Conservation (phyloP, 305 asterid species). For the Rubia balearica region DNA sequence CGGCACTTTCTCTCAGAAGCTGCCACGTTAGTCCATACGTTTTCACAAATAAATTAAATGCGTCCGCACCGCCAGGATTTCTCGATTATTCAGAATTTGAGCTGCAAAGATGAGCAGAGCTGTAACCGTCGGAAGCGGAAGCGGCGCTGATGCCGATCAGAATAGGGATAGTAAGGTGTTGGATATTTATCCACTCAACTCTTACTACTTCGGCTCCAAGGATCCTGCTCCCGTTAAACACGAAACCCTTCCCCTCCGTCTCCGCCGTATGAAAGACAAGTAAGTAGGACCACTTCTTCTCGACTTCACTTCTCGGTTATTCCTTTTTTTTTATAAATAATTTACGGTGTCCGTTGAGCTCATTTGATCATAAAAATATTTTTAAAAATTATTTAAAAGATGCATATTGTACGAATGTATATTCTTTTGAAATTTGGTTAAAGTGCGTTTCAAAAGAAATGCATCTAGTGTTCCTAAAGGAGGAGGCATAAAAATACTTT, state of each 20-base stretch:
- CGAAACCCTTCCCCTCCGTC: slow-evolving; percentile 57
- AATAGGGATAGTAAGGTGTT: slow-evolving; percentile 19
- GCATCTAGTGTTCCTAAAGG: too few relatives aligned
- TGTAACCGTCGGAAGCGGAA: slow-evolving; percentile 13
- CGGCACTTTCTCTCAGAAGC: slow-evolving; percentile 22
- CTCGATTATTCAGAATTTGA: not conserved
- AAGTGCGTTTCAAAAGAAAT: too few relatives aligned
- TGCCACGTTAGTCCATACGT: slow-evolving; percentile 32
- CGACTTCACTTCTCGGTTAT: not conserved
- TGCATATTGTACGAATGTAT: too few relatives aligned
- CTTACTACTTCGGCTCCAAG: slow-evolving; percentile 74
- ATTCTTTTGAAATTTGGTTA: not conserved
- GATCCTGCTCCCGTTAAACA: slow-evolving; percentile 36
- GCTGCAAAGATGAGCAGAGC: slow-evolving; percentile 11
- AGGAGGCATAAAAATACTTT: too few relatives aligned
- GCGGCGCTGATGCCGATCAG: slow-evolving; percentile 1
- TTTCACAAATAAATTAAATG: not conserved
- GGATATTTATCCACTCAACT: slow-evolving; percentile 64
- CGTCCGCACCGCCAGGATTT: not conserved
- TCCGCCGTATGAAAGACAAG: slow-evolving; percentile 67
- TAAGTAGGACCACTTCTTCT: slow-evolving; percentile 19
- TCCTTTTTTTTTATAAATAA: not conserved
- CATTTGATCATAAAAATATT: too few relatives aligned
- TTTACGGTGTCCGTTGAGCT: too few relatives aligned
- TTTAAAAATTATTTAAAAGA: too few relatives aligned